A percentile compares a stretch with the other conserved stretches of the same genome.
phyloP scores from a whole-genome alignment of 331 rosid genomes.

The Malus hybrid region DNA sequence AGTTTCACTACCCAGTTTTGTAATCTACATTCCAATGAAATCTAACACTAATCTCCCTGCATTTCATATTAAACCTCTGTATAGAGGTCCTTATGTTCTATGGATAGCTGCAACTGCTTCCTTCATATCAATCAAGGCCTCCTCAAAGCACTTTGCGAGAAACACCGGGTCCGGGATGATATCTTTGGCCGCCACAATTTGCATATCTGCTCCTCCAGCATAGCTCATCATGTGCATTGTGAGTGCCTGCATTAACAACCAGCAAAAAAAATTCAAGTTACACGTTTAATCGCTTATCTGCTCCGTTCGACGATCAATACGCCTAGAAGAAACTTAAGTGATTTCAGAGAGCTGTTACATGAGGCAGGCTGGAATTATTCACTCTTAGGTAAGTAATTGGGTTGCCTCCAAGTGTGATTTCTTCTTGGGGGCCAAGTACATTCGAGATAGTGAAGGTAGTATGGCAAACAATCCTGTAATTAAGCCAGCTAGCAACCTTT shows the following conservation, averaged over 20 bases:
- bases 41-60: background rate
- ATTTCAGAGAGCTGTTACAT: constrained; percentile 34
- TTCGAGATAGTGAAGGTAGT: constrained; percentile 87
- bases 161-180: constrained; percentile 75
- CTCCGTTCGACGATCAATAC: background rate
- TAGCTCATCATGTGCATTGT: constrained; percentile 82
- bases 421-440: constrained; percentile 71
- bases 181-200: constrained; percentile 81
- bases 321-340: background rate
- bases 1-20: too few relatives aligned
- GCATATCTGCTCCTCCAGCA: constrained; percentile 84
- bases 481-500: constrained; percentile 64
- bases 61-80: background rate
- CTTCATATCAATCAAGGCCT: constrained; percentile 74
- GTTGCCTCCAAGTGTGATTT: constrained; percentile 55
- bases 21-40: too few relatives aligned
- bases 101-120: constrained; percentile 20
- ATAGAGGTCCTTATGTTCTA: background rate
- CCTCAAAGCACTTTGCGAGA: constrained; percentile 82
- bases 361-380: constrained; percentile 67
- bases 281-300: background rate
- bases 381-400: constrained; percentile 63
- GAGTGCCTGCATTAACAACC: constrained; percentile 55
- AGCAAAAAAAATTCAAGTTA: background rate
- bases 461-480: constrained; percentile 62